These are phyloP conservation scores for Metschnikowia aberdeeniae DNA, from an alignment of 805 yeast species.

Conservation along the genomic window DNA sequence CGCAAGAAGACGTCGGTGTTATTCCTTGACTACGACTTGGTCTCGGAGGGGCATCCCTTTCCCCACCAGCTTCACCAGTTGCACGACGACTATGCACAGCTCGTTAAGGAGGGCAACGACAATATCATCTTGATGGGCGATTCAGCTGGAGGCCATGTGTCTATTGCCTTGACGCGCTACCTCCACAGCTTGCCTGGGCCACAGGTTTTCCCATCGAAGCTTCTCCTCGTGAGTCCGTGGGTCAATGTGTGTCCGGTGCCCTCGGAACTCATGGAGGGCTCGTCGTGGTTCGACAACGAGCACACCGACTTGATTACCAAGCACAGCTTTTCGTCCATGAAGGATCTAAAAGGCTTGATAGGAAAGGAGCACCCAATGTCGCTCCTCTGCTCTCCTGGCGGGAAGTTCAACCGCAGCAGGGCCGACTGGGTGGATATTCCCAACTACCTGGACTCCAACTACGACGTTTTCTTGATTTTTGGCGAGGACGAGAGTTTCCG, in stretches of 20 bases:
- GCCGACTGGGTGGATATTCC: constrained; percentile 34
- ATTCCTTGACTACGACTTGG: constrained; percentile 30
- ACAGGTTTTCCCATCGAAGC: constrained; percentile 23
- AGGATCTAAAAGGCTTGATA: constrained; percentile 8
- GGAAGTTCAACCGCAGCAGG: constrained; percentile 18
- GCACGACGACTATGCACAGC: constrained; percentile 22
- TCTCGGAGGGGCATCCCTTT: constrained; percentile 26
- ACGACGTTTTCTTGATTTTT: constrained; percentile 27
- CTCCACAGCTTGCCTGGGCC: constrained; percentile 16
- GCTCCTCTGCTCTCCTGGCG: constrained; percentile 24
- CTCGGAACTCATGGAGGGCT: constrained; percentile 24
- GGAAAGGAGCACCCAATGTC: constrained; percentile 16
- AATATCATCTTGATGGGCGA: constrained; percentile 38
- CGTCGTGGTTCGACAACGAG: constrained; percentile 32
- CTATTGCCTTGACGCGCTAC: constrained; percentile 27
- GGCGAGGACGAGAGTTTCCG: constrained; percentile 43
- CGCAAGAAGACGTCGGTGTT: constrained; percentile 23
- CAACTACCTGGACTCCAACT: constrained; percentile 23
- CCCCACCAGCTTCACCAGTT: constrained; percentile 33
- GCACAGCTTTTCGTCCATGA: constrained; percentile 6
- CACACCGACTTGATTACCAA: constrained; percentile 14
- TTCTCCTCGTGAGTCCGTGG: constrained; percentile 38
- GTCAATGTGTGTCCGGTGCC: constrained; percentile 25
- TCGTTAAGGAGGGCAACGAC: constrained; percentile 19
- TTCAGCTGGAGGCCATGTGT: constrained; percentile 41